These are phyloP conservation scores for Bondarzewia mesenterica DNA, from an alignment of 1,284 basidiomycete species.

Conservation along the genomic window DNA sequence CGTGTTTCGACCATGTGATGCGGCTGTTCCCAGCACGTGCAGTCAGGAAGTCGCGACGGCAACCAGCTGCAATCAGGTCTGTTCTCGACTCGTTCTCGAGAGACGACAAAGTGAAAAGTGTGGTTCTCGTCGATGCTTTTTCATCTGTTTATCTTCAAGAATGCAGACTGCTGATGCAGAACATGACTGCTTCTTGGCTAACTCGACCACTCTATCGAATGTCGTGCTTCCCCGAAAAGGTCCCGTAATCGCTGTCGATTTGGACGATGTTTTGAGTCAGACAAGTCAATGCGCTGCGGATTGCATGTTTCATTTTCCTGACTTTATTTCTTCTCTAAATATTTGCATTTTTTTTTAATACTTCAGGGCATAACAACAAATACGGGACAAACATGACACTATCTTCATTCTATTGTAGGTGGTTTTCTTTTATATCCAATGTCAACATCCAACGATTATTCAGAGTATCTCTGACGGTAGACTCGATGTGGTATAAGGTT, in stretches of 20 bases:
- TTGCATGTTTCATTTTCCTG: conserved; percentile 35
- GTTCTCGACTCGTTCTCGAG: no score
- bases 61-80: no score
- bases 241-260: conserved; percentile 54
- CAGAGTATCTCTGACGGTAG: not conserved
- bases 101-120: no score
- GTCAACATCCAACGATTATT: conserved; percentile 2
- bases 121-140: no score
- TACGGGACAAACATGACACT: conserved; percentile 32
- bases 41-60: no score
- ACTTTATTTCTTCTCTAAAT: not conserved
- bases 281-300: conserved; percentile 56
- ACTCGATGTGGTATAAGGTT: conserved; percentile 13
- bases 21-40: no score
- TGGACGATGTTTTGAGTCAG: conserved; percentile 64
- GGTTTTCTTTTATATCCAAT: conserved; percentile 1
- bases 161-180: not conserved
- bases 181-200: not conserved
- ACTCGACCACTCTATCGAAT: not conserved
- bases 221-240: conserved; percentile 1
- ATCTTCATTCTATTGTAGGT: conserved; percentile 48
- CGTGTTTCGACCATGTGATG: no score
- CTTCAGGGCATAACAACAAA: conserved; percentile 55
- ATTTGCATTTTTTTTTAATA: no score
- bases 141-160: no score